Base-by-base conservation (phyloP, 2,329 filamentous ascomycete genomes). In the Aspergillus texensis region DNA sequence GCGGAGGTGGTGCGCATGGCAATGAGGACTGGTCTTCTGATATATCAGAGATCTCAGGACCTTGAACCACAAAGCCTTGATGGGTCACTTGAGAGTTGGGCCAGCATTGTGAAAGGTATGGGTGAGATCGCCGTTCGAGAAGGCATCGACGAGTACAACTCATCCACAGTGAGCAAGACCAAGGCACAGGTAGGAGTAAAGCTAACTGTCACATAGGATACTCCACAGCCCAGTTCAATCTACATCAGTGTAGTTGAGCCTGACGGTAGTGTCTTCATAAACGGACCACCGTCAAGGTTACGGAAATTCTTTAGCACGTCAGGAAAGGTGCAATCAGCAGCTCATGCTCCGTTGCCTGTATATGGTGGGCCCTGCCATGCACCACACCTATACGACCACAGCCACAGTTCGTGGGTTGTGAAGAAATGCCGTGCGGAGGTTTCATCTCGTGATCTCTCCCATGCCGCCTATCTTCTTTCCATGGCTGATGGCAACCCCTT, bases 21-120 rank as follows among this genome's bases (percentile, higher is more conserved):
- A 2, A 84, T 86, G 61, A 76, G 83, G 0, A 71, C 85, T 4
- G 83, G 83, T 0, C 66, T 84, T 6, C 67, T 77, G 2, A 81
- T 85, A 0, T 66, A 78, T n/a, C 71, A 74, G 2, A 71, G 83
- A 0, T 84, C 83, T 0, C 68, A 78, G 41, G 77, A 79, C 28
- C 65, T 85, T 5, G 73, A 85, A 62, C 61, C 79, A 19, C 75
- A 72, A 2, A 74, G 77, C 30, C 59, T 65, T 9, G 60, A 36
- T 16, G 46, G 63, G 2, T 34, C 53, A 6, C 61, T 65, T 2
- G 63, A 74, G 28, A 68, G 61, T n/a, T 75, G 72, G 72, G 69
- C 74, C 0, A 72, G 70, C 19, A 70, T 75, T 12, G 56, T 76
- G 1, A 57, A 65, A 1, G 68, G 62, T 39, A 39, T 74, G 5